phyloP scores from a whole-genome alignment of 2,329 filamentous ascomycete genomes.

The Stemphylium vesicarium region DNA sequence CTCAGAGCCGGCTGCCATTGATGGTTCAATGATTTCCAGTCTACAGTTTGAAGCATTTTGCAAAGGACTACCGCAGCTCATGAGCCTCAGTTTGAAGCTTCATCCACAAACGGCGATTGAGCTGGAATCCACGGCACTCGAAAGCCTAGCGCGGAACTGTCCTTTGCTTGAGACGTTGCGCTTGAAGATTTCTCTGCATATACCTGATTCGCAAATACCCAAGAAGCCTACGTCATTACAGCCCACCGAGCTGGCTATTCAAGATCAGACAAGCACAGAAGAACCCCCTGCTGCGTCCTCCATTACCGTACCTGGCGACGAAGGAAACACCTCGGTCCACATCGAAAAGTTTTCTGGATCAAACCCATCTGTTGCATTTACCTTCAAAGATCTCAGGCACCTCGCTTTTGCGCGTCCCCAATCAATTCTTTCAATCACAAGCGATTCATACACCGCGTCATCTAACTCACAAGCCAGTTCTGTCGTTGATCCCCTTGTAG shows the following conservation, averaged over 20 bases:
- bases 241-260: neutral
- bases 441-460: slow-evolving; percentile 23
- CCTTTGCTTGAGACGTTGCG: slow-evolving; percentile 33
- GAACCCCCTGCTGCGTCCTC: neutral
- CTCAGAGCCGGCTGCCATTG: slow-evolving; percentile 35
- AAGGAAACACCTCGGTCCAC: neutral
- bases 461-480: slow-evolving; percentile 15
- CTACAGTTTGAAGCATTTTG: slow-evolving; percentile 40
- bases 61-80: slow-evolving; percentile 27
- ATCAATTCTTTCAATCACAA: slow-evolving; percentile 28
- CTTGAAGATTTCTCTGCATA: slow-evolving; percentile 32
- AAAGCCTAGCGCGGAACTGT: slow-evolving; percentile 37
- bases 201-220: slow-evolving; percentile 19
- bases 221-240: neutral
- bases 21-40: slow-evolving; percentile 35
- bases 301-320: slow-evolving; percentile 6
- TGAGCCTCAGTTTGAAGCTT: slow-evolving; percentile 34
- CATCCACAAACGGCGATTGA: slow-evolving; percentile 32
- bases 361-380: slow-evolving; percentile 6
- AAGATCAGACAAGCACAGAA: neutral
- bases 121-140: slow-evolving; percentile 34
- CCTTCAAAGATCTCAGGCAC: slow-evolving; percentile 35
- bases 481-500: slow-evolving; percentile 25
- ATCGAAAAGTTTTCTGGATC: neutral
- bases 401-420: slow-evolving; percentile 40